Evolutionary conservation across 2,329 filamentous ascomycete species (phyloP), one percentile per base, ranked within the genome.

Genomic region (Cladosporium oxysporum): DNA sequence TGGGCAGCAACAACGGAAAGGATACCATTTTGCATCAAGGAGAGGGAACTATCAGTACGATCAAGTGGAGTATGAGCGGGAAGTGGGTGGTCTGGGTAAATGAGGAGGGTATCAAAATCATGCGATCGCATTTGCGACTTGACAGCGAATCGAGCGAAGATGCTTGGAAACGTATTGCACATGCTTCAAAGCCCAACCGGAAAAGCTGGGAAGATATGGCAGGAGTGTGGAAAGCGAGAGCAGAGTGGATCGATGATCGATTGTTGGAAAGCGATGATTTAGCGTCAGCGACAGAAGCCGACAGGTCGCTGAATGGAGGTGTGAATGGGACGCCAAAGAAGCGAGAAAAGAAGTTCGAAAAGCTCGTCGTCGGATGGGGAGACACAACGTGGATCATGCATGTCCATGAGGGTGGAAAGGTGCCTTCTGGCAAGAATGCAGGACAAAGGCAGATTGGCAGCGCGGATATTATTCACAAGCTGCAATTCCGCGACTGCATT

Each of bases 171-270:
- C 87, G 94, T 11, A 92, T 99, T 69, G 93, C 92, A 28, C 94
- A 98, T 75, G 90, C 96, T 67, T 93, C 96, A 75, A 87, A 93
- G 52, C 95, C 95, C 1, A 91, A 92, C 72, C 91, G 90, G 5
- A 88, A 90, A 10, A 89, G 90, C 65, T 98, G 95, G 92, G 92
- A 97, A 71, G 93, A 96, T 50, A 97, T 99, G 93, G 93, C 93
- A 0, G 87, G 91, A 57, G 92, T 97, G 4, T 98, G 95, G 93
- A 97, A 94, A 80, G 92, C 91, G 2, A 86, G 93, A 26, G 88
- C 89, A 0, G 93, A 98, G 76, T 99, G 95, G 95, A 90, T 98
- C 53, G 92, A 98, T 73, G 91, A 96, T 72, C 85, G 89, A 67
- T 83, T 87, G 6, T 83, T 97, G n/a, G 91, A 93, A 70, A 83